phyloP scores from a whole-genome alignment of 1,139 yeast genomes.

The Candida neerlandica region DNA sequence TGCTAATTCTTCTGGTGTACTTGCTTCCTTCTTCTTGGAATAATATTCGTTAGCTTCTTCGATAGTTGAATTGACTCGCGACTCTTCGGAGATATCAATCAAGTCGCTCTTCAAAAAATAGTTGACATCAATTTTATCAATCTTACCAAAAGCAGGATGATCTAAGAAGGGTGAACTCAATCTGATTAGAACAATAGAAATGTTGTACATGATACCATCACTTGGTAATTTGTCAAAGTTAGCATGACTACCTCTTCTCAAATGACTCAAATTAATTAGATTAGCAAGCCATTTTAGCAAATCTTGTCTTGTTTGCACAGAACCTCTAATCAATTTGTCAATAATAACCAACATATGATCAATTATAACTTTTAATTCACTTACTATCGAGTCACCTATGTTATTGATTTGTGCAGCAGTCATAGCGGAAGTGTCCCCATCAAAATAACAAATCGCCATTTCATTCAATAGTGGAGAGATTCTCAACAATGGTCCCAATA shows the following conservation, averaged over 20 bases:
- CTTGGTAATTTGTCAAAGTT: slow-evolving; percentile 67
- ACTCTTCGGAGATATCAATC: slow-evolving; percentile 74
- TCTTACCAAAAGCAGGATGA: slow-evolving; percentile 55
- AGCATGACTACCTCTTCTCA: slow-evolving; percentile 86
- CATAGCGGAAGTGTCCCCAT: slow-evolving; percentile 40
- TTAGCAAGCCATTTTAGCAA: slow-evolving; percentile 70
- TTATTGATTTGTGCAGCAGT: slow-evolving; percentile 47
- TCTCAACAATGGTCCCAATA: slow-evolving; percentile 76
- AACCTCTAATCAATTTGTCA: slow-evolving; percentile 78
- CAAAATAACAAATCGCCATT: slow-evolving; percentile 48
- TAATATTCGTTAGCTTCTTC: slow-evolving; percentile 67
- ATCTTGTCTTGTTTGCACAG: slow-evolving; percentile 61
- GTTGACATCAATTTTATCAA: slow-evolving; percentile 74
- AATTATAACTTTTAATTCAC: slow-evolving; percentile 57
- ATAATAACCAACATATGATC: slow-evolving; percentile 68
- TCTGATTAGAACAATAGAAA: slow-evolving; percentile 64
- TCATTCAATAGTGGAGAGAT: slow-evolving; percentile 66
- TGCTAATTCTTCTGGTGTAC: slow-evolving; percentile 18
- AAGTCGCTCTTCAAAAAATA: slow-evolving; percentile 56
- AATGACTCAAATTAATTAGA: slow-evolving; percentile 77
- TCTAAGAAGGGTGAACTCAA: slow-evolving; percentile 86
- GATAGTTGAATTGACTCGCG: slow-evolving; percentile 76
- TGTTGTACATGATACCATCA: slow-evolving; percentile 82
- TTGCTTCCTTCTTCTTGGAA: slow-evolving; percentile 21
- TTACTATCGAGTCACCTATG: slow-evolving; percentile 57